Evolutionary conservation across 306 rosid genomes (phyloP), one percentile per base, ranked within the genome.

Genomic region (Dalbergia cochinchinensis): DNA sequence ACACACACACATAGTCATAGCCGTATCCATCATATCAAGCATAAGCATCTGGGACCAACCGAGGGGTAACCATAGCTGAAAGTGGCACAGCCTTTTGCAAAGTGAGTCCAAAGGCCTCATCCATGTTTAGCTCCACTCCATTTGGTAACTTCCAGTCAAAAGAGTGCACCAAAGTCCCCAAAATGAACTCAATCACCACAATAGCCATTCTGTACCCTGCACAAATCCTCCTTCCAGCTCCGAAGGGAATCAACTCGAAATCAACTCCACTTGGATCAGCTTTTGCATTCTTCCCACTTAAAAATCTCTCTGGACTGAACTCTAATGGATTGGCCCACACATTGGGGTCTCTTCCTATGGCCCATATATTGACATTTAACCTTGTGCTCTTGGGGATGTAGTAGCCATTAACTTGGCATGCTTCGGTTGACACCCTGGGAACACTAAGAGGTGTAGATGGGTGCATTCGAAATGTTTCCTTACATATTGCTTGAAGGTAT

Each of bases 221-320:
- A 77, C 91, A 88, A 11, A 88, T 81, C 64, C 91, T 83, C 33
- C 87, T 85, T 37, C 91, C 91, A 54, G 84, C 89, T 4, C 89
- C 89, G 55, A 88, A 88, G 0, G 89, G 87, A 42, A 88, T 88
- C 65, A 88, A 61, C 80, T 83, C 85, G 59, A 85, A 88, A 48
- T 85, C 85, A 73, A 65, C 71, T 15, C 91, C 89, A 34, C 76
- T 74, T 0, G 84, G 85, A 44, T 81, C 86, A 42, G 85, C 45
- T 37, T 55, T 81, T 8, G 81, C 84, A 69, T 48, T 19, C 16
- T 78, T 80, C 9, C 83, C 91, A 10, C 16, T 42, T 1, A 88
- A 18, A 65, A 88, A 88, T 16, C 89, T 83, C 11, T 85, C 86
- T 5, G 89, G 91, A 0, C 72, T 62, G 80, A 88, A 88, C 34